Percentiles rank a stretch among this genome's conserved stretches.
These are phyloP conservation scores for Penicillium canescens DNA, from an alignment of 495 filamentous ascomycete species.

Conservation along the genomic window DNA sequence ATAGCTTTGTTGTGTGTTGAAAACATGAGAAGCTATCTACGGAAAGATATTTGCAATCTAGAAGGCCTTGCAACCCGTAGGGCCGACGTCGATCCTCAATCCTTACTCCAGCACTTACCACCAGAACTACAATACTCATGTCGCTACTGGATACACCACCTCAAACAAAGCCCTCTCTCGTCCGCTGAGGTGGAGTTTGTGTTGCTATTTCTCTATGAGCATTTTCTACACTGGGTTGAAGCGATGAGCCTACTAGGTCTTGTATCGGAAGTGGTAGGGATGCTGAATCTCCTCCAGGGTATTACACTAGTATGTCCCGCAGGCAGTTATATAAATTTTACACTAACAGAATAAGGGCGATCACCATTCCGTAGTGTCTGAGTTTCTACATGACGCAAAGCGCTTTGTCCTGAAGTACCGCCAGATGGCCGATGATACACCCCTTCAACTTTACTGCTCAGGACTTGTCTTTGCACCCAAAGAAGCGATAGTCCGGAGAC, in stretches of 20 bases:
- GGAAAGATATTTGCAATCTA: slow-evolving; percentile 38
- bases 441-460: slow-evolving; percentile 23
- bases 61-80: slow-evolving; percentile 18
- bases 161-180: slow-evolving; percentile 25
- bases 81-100: slow-evolving; percentile 17
- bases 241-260: no score
- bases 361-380: slow-evolving; percentile 13
- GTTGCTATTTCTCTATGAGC: slow-evolving; percentile 33
- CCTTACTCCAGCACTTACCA: slow-evolving; percentile 22
- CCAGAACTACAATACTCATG: slow-evolving; percentile 37
- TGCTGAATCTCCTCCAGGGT: no score
- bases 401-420: slow-evolving; percentile 34
- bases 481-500: slow-evolving; percentile 26
- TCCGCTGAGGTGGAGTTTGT: slow-evolving; percentile 21
- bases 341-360: slow-evolving; percentile 5
- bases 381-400: slow-evolving; percentile 26
- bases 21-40: slow-evolving; percentile 26
- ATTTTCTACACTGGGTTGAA: no score
- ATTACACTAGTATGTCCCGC: no score
- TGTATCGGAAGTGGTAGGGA: no score
- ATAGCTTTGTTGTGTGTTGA: slow-evolving; percentile 24
- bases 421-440: slow-evolving; percentile 33
- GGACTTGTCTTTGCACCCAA: slow-evolving; percentile 37
- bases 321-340: no score
- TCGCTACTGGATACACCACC: slow-evolving; percentile 22